Evolutionary conservation across 116 monocot species (phyloP).

Genomic region (Papilionanthe hybrid): DNA sequence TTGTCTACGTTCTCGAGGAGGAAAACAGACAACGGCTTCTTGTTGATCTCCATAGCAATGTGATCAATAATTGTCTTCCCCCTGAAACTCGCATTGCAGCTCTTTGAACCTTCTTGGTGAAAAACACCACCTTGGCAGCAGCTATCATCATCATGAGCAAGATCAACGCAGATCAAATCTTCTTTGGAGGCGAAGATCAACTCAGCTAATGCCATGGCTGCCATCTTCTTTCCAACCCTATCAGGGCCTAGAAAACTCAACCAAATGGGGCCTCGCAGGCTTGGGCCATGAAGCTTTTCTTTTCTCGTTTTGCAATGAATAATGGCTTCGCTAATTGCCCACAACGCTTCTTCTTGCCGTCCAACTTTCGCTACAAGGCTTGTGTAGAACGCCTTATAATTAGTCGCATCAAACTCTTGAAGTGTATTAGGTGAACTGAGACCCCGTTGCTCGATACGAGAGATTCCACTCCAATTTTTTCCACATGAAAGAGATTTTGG

Average conservation of each 20-base stretch:
- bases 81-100: constrained; percentile 25
- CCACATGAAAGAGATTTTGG: not conserved
- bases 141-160: constrained; percentile 34
- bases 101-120: constrained; percentile 10
- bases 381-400: constrained; percentile 53
- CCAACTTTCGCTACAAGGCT: constrained; percentile 59
- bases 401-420: constrained; percentile 31
- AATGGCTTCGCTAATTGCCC: constrained; percentile 44
- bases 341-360: constrained; percentile 79
- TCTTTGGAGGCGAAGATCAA: constrained; percentile 57
- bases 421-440: constrained; percentile 17
- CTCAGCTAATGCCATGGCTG: constrained; percentile 69
- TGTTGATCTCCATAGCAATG: constrained; percentile 64
- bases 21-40: constrained; percentile 60
- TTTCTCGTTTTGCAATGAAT: constrained; percentile 33
- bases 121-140: constrained; percentile 17
- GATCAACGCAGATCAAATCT: constrained; percentile 58
- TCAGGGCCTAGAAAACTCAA: constrained; percentile 77
- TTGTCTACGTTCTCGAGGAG: constrained; percentile 80
- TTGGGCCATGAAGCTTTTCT: constrained; percentile 37
- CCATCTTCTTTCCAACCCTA: constrained; percentile 56
- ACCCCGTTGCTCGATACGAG: not conserved
- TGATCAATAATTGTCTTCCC: constrained; percentile 69
- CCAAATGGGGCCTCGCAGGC: constrained; percentile 60
- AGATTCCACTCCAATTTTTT: constrained; percentile 10